phyloP scores from a whole-genome alignment of 805 yeast species.

The Candida endomychidarum region DNA sequence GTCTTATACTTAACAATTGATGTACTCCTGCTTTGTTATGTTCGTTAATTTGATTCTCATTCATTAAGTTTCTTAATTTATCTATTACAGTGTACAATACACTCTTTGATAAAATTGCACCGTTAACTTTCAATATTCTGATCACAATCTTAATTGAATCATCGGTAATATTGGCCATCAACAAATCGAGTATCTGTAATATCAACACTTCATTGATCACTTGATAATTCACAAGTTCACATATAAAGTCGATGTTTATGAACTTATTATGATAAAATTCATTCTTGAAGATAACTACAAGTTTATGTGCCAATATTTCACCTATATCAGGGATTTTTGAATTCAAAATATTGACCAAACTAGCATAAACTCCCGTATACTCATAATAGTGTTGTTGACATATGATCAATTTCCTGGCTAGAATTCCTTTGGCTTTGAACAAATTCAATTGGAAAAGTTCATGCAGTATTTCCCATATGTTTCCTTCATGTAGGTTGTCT shows the following conservation, averaged over 20 bases:
- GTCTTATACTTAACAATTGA: slow-evolving; percentile 39
- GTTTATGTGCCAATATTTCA: slow-evolving; percentile 49
- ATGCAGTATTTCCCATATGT: slow-evolving; percentile 48
- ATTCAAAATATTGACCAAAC: slow-evolving; percentile 60
- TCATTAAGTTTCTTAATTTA: slow-evolving; percentile 57
- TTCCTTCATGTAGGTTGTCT: slow-evolving; percentile 44
- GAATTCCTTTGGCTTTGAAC: slow-evolving; percentile 57
- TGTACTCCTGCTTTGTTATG: slow-evolving; percentile 50
- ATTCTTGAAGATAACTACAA: slow-evolving; percentile 58
- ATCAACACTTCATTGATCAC: slow-evolving; percentile 42
- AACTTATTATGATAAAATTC: slow-evolving; percentile 48
- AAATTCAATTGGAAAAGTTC: slow-evolving; percentile 60
- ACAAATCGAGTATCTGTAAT: slow-evolving; percentile 35
- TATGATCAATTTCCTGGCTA: slow-evolving; percentile 49
- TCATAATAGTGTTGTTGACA: slow-evolving; percentile 28
- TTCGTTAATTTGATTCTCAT: slow-evolving; percentile 46
- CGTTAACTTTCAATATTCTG: slow-evolving; percentile 50
- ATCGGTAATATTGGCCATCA: slow-evolving; percentile 46
- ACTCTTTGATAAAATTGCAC: slow-evolving; percentile 47
- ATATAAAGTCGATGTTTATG: slow-evolving; percentile 51
- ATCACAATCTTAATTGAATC: slow-evolving; percentile 58
- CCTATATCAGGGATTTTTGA: slow-evolving; percentile 72
- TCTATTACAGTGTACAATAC: slow-evolving; percentile 57
- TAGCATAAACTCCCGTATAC: slow-evolving; percentile 51
- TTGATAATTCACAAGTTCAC: slow-evolving; percentile 61